Percentiles rank a stretch among this genome's conserved stretches.
These are phyloP conservation scores for Wickerhamomyces hampshirensis DNA, from an alignment of 805 yeast genomes.

Conservation along the genomic window DNA sequence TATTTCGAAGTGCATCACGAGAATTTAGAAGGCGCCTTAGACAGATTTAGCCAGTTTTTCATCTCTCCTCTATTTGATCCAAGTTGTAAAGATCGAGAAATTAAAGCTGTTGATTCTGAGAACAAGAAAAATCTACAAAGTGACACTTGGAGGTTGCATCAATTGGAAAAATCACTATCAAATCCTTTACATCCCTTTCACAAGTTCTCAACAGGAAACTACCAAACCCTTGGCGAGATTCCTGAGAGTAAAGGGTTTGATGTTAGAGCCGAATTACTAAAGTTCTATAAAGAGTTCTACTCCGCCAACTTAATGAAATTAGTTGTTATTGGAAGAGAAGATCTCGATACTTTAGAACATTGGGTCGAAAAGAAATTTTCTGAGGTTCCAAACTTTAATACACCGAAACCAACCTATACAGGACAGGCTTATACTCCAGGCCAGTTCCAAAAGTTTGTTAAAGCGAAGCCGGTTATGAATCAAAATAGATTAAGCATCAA, in stretches of 20 bases:
- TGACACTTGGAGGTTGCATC: conserved; percentile 86
- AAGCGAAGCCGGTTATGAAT: conserved; percentile 82
- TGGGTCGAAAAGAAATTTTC: conserved; percentile 71
- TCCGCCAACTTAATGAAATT: conserved; percentile 88
- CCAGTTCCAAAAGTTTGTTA: conserved; percentile 49
- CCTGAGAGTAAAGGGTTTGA: conserved; percentile 62
- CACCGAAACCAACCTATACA: conserved; percentile 32
- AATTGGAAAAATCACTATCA: conserved; percentile 70
- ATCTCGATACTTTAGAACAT: conserved; percentile 59
- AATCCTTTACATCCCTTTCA: conserved; percentile 78
- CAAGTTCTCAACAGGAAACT: conserved; percentile 89
- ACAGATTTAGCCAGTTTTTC: conserved; percentile 90
- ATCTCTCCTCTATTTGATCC: conserved; percentile 71
- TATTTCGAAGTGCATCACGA: conserved; percentile 79
- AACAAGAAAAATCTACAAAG: conserved; percentile 90
- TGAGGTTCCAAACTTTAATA: conserved; percentile 45
- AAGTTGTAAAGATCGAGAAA: conserved; percentile 84
- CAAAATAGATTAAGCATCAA: conserved; percentile 58
- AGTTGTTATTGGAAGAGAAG: conserved; percentile 79
- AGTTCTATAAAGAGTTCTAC: conserved; percentile 67
- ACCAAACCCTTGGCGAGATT: conserved; percentile 59
- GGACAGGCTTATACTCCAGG: conserved; percentile 43
- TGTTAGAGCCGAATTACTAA: conserved; percentile 75
- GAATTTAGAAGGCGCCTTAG: conserved; percentile 80
- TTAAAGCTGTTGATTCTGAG: conserved; percentile 93